Conservation (phyloP, 768 basidiomycete genomes). For the Collybiopsis confluens region DNA sequence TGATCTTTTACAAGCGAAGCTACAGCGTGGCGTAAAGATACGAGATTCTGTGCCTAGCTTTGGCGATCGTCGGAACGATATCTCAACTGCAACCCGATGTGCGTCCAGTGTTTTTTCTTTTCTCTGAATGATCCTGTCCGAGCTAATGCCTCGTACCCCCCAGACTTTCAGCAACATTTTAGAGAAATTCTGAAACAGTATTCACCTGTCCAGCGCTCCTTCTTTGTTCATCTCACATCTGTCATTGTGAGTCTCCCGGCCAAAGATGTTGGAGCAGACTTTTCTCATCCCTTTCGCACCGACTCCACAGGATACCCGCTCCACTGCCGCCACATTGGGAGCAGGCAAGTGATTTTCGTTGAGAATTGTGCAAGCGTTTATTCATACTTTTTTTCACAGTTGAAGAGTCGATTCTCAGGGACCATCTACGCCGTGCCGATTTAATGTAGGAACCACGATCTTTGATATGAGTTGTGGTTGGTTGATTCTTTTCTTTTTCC, state of each 20-base stretch:
- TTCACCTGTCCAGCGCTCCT: slow-evolving; percentile 62
- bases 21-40: slow-evolving; percentile 62
- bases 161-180: slow-evolving; percentile 80
- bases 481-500: neutral
- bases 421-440: slow-evolving; percentile 66
- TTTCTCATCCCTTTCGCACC: slow-evolving; percentile 11
- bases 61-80: slow-evolving; percentile 69
- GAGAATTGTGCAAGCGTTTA: neutral
- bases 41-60: slow-evolving; percentile 70
- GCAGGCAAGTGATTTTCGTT: slow-evolving; percentile 43
- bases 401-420: slow-evolving; percentile 68
- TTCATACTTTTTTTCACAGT: slow-evolving; percentile 31
- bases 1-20: slow-evolving; percentile 69
- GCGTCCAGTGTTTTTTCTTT: no score
- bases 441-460: slow-evolving; percentile 61
- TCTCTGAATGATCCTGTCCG: neutral
- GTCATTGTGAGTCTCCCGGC: slow-evolving; percentile 55
- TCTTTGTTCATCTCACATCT: slow-evolving; percentile 72
- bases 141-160: neutral
- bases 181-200: slow-evolving; percentile 62
- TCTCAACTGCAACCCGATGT: slow-evolving; percentile 69
- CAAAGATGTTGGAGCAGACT: neutral
- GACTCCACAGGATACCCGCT: slow-evolving; percentile 58
- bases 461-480: no score
- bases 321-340: slow-evolving; percentile 67